phyloP scores from a whole-genome alignment of 31 red algal genomes.

The Asparagopsis taxiformis region DNA sequence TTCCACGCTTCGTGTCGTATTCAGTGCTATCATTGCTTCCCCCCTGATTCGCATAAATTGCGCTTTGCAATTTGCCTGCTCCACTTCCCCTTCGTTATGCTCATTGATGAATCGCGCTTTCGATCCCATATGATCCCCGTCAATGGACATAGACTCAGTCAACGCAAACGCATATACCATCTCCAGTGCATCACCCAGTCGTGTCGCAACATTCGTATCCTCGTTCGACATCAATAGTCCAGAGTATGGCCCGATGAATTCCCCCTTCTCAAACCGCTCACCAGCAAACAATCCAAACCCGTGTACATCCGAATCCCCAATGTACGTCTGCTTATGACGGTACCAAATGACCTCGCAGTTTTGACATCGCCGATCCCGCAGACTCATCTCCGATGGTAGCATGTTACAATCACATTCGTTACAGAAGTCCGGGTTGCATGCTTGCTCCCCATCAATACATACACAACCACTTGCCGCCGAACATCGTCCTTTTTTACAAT shows the following conservation, averaged over 20 bases:
- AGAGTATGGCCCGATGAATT: slow-evolving; percentile 6
- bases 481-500: background rate
- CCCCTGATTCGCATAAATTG: too few relatives aligned
- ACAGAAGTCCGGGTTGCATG: slow-evolving; percentile 1
- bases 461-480: background rate
- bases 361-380: background rate
- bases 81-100: too few relatives aligned
- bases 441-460: background rate
- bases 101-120: too few relatives aligned
- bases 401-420: background rate
- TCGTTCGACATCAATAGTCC: background rate
- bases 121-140: too few relatives aligned
- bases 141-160: too few relatives aligned
- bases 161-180: background rate
- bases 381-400: background rate
- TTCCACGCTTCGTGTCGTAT: too few relatives aligned
- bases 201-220: background rate
- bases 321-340: background rate
- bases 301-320: slow-evolving; percentile 6
- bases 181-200: background rate
- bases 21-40: too few relatives aligned
- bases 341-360: slow-evolving; percentile 5
- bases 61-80: too few relatives aligned
- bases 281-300: slow-evolving; percentile 17
- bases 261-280: slow-evolving; percentile 2